Conservation (phyloP, 148 eudicot species). For the Vaccinium vitisidaea region DNA sequence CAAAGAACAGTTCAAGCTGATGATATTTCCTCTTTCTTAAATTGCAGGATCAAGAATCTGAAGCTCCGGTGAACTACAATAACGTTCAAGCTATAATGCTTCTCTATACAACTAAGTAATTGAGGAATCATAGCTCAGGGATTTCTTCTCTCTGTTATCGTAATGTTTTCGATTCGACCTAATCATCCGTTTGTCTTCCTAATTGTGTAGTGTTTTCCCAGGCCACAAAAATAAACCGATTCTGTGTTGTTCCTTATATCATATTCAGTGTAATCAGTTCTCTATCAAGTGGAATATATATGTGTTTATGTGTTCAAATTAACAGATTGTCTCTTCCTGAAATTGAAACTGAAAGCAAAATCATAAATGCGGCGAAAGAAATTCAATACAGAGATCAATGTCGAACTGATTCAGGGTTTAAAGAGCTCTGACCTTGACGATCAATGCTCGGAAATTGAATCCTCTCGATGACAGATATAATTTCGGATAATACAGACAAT, state of each 20-base stretch:
- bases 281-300: constrained; percentile 1
- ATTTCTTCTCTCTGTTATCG: neutral
- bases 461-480: neutral
- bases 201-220: neutral
- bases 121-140: neutral
- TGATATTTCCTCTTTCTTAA: neutral
- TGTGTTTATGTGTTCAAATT: neutral
- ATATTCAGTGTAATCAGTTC: neutral
- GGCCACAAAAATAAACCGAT: neutral
- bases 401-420: constrained; percentile 1
- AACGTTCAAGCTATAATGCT: constrained; percentile 7
- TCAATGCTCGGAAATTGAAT: neutral
- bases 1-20: no score
- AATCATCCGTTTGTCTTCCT: constrained; percentile 4
- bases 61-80: constrained; percentile 25
- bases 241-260: neutral
- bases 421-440: constrained; percentile 16
- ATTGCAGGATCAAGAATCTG: constrained; percentile 54
- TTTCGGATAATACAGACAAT: neutral
- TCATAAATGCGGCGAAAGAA: neutral
- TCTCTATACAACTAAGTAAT: neutral
- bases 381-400: neutral
- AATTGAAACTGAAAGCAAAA: neutral
- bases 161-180: neutral
- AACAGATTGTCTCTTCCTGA: neutral